Conservation (phyloP, 352 stramenopile species). For the Phytophthora niederhauseri region DNA sequence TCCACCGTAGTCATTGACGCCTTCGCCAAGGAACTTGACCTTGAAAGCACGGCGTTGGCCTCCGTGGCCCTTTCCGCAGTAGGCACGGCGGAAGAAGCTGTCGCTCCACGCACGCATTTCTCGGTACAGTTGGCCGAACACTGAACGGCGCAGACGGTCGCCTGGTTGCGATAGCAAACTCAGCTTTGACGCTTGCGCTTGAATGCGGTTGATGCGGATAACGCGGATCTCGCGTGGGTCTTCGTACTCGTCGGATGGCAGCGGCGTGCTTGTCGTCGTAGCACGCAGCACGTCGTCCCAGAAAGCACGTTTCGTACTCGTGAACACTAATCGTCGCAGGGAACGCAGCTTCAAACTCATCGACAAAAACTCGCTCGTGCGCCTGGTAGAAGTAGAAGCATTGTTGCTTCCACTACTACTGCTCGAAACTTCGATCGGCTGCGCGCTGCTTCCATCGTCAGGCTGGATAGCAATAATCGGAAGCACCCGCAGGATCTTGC, state of each 20-base stretch:
- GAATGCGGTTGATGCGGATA: slow-evolving; percentile 98
- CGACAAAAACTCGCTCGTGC: slow-evolving; percentile 61
- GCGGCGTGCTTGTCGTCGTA: slow-evolving; percentile 96
- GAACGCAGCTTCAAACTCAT: slow-evolving; percentile 78
- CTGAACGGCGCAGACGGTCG: slow-evolving; percentile 90
- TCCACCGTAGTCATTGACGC: slow-evolving; percentile 99
- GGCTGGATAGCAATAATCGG: slow-evolving; percentile 84
- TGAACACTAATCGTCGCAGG: slow-evolving; percentile 87
- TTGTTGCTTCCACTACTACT: slow-evolving; percentile 5
- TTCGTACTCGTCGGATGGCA: slow-evolving; percentile 99
- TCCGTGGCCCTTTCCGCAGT: slow-evolving; percentile 97
- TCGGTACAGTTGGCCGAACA: slow-evolving; percentile 98
- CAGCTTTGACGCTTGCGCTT: slow-evolving; percentile 88
- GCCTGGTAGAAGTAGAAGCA: slow-evolving; percentile 19
- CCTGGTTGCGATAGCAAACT: slow-evolving; percentile 88
- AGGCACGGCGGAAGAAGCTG: slow-evolving; percentile 95
- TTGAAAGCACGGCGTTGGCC: slow-evolving; percentile 98
- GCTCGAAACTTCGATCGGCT: slow-evolving; percentile 58
- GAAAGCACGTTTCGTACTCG: slow-evolving; percentile 93
- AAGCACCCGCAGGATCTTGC: slow-evolving; percentile 87
- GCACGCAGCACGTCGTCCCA: slow-evolving; percentile 94
- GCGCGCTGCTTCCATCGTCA: slow-evolving; percentile 43
- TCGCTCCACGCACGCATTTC: slow-evolving; percentile 96
- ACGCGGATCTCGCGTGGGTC: slow-evolving; percentile 97
- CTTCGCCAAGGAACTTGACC: slow-evolving; percentile 99